Evolutionary conservation across 2,329 filamentous ascomycete species (phyloP).

Genomic region (Tolypocladium guangdongense): DNA sequence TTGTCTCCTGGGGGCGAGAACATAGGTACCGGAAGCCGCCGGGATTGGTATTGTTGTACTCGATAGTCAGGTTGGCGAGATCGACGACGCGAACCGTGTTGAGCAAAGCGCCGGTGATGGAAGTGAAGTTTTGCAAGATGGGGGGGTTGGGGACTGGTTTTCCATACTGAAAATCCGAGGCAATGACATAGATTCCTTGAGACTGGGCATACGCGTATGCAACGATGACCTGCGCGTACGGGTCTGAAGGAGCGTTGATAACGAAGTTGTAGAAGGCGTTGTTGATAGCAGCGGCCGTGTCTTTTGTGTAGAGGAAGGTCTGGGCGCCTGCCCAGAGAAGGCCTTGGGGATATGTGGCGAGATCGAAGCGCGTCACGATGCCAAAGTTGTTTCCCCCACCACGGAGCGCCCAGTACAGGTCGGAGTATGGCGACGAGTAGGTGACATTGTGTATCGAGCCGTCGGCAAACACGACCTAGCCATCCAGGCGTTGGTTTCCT

Average conservation of each 20-base stretch:
- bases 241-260: conserved; percentile 9
- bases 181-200: conserved; percentile 7
- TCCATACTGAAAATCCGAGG: conserved; percentile 9
- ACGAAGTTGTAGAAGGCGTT: conserved; percentile 11
- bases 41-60: conserved; percentile 12
- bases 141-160: conserved; percentile 8
- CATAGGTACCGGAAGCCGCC: conserved; percentile 13
- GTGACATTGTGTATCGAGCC: conserved; percentile 32
- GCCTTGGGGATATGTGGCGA: conserved; percentile 25
- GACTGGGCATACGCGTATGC: conserved; percentile 12
- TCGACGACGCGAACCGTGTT: conserved; percentile 9
- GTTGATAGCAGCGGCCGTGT: conserved; percentile 9
- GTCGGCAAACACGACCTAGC: conserved; percentile 29
- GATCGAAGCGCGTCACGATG: conserved; percentile 39
- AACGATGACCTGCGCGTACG: conserved; percentile 11
- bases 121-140: conserved; percentile 10
- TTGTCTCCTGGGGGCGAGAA: neutral
- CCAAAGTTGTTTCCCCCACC: conserved; percentile 47
- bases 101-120: conserved; percentile 8
- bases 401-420: conserved; percentile 46
- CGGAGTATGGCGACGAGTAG: conserved; percentile 25
- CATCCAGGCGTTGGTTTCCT: neutral
- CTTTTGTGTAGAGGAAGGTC: conserved; percentile 16
- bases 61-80: conserved; percentile 9
- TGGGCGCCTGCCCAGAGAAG: conserved; percentile 26